These are phyloP conservation scores for Sclerotinia borealis DNA, from an alignment of 2,329 filamentous ascomycete genomes.

Conservation along the genomic window DNA sequence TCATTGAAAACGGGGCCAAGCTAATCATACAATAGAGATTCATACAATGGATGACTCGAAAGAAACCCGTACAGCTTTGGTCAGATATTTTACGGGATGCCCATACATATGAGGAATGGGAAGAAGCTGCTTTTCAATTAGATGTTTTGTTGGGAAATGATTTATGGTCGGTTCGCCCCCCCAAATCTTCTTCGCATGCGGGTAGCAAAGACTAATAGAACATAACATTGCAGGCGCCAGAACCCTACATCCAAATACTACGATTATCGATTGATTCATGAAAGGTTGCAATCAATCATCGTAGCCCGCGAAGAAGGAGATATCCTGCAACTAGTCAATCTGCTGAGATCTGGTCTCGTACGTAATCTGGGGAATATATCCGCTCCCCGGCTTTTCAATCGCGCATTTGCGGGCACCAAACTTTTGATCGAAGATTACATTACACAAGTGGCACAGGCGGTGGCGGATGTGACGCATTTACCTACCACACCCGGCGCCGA, in stretches of 20 bases:
- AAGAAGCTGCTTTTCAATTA: conserved; percentile 74
- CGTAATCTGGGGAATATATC: conserved; percentile 91
- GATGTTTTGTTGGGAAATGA: conserved; percentile 77
- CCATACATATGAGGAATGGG: conserved; percentile 76
- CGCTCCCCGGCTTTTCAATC: conserved; percentile 72
- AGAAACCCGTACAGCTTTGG: conserved; percentile 59
- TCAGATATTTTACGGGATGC: conserved; percentile 60
- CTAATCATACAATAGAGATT: conserved; percentile 50
- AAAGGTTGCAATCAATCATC: conserved; percentile 66
- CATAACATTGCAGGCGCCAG: conserved; percentile 57
- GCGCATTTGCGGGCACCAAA: conserved; percentile 83
- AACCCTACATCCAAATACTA: conserved; percentile 76
- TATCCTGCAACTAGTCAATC: conserved; percentile 67
- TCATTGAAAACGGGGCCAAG: background rate
- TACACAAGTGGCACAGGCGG: conserved; percentile 71
- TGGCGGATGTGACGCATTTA: conserved; percentile 67
- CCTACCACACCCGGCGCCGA: conserved; percentile 47
- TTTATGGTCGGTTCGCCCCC: conserved; percentile 54
- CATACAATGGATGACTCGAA: conserved; percentile 59
- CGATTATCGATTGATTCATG: conserved; percentile 77
- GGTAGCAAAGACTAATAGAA: background rate
- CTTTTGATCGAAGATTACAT: conserved; percentile 88
- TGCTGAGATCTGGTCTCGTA: conserved; percentile 71
- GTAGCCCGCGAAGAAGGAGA: conserved; percentile 65
- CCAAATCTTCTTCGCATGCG: background rate